Evolutionary conservation across 139 green algal species (phyloP), one percentile per base, ranked within the genome.

Genomic region (Micractinium conductrix): DNA sequence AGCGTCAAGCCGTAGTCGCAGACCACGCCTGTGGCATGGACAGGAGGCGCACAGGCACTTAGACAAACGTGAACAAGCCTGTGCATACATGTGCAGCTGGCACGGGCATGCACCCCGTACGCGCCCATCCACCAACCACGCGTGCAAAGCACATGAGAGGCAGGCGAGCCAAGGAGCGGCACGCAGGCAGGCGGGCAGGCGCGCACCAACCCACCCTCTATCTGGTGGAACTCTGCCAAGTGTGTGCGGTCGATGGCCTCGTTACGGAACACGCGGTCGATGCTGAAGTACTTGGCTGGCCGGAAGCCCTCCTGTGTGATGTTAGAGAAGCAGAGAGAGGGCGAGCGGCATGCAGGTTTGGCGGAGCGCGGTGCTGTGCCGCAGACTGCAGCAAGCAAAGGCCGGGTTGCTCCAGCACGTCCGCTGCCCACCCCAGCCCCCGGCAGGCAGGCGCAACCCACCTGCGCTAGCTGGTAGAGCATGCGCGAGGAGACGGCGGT

Each of bases 261-360:
- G 86, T 99, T 99, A 19, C 97, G 90, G 93, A 99, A 99, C 74
- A 99, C 97, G 63, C 97, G 91, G 88, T 99, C 97, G 73, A 99
- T 96, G 78, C 93, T 95, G 89, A 98, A 98, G 89, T 97, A 97
- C 88, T 95, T 96, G 78, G 89, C 90, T 16, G 95, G 94, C 78
- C 87, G 90, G 91, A 94, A 96, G 53, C 90, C 93, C 16, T 92
- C 70, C 84, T 93, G 71, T 35, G 62, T 19, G 60, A 38, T 24
- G 62, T 10, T 24, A 38, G 53, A 22, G 53, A 62, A 62, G 53
- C n/a, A 65, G 55, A 8, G 55, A 65, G 55, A 5, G 14, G 55
- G 55, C 55, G 21, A 65, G n/a, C n/a, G n/a, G 55, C 21, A 65
- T 16, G 30, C 55, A 8, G 16, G 55, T 30, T 65, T 65, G 55